phyloP scores from a whole-genome alignment of 345 rosid species.

The Hevea brasiliensis region DNA sequence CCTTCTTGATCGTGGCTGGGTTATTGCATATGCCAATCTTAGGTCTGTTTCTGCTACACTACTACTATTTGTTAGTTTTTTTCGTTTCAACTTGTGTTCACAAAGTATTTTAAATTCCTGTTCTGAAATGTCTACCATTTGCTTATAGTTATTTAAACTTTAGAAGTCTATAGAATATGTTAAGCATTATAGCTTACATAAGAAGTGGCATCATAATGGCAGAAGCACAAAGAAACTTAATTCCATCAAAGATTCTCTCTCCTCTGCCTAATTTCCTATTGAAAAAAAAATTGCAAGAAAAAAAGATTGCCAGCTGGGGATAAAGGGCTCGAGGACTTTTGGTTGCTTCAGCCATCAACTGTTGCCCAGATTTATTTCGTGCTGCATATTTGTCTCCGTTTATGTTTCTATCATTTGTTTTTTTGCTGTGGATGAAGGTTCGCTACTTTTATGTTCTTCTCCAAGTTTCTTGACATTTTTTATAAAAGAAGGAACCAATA shows the following conservation, averaged over 20 bases:
- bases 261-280: constrained; percentile 72
- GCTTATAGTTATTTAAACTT: not conserved
- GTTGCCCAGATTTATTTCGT: constrained; percentile 62
- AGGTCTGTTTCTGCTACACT: constrained; percentile 48
- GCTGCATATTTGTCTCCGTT: constrained; percentile 58
- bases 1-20: constrained; percentile 98
- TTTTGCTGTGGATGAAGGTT: not conserved
- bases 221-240: constrained; percentile 62
- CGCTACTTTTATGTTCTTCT: not conserved
- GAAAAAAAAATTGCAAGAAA: constrained; percentile 55
- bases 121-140: not conserved
- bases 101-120: constrained; percentile 3
- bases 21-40: constrained; percentile 92
- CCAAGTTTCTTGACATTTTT: not conserved
- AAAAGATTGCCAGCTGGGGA: constrained; percentile 89
- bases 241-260: constrained; percentile 70
- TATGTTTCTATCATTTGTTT: not conserved
- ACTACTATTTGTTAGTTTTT: not conserved
- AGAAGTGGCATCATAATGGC: constrained; percentile 82
- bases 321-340: constrained; percentile 90
- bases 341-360: constrained; percentile 89
- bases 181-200: constrained; percentile 40
- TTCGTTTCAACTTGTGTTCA: not conserved
- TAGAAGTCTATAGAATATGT: not conserved
- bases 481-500: too few relatives aligned